Conservation (phyloP, 148 eudicot genomes). For the Simmondsia chinensis region DNA sequence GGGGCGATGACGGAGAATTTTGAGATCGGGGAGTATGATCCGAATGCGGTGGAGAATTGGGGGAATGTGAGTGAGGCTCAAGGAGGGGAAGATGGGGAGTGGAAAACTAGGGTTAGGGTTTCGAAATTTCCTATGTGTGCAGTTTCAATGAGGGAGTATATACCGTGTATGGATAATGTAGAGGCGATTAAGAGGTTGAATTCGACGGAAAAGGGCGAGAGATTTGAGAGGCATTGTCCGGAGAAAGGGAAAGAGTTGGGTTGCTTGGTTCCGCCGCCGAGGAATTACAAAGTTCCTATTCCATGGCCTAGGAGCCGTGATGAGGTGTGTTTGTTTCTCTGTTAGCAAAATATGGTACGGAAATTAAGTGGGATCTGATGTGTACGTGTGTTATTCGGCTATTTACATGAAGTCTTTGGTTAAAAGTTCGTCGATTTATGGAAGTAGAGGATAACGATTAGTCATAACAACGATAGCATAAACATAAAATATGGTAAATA, state of each 20-base stretch:
- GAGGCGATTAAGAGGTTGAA: constrained; percentile 51
- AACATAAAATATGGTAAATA: too few relatives aligned
- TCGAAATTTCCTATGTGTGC: constrained; percentile 51
- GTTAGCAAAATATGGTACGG: too few relatives aligned
- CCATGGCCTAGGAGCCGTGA: constrained; percentile 87
- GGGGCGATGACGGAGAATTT: constrained; percentile 77
- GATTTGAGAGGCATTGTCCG: constrained; percentile 92
- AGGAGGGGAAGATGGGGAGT: constrained; percentile 12
- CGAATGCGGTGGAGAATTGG: constrained; percentile 45
- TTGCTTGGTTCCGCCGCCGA: constrained; percentile 76
- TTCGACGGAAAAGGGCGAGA: constrained; percentile 77
- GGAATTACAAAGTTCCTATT: constrained; percentile 56
- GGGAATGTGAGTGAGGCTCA: constrained; percentile 28
- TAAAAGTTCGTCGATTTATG: too few relatives aligned
- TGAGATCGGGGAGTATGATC: constrained; percentile 69
- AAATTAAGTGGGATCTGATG: too few relatives aligned
- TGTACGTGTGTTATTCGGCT: too few relatives aligned
- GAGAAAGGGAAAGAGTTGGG: constrained; percentile 46
- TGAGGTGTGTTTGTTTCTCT: constrained; percentile 37
- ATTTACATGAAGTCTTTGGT: too few relatives aligned
- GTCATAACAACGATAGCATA: too few relatives aligned
- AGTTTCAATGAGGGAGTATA: constrained; percentile 57
- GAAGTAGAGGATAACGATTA: too few relatives aligned
- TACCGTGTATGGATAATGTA: constrained; percentile 89
- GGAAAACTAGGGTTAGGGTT: constrained; percentile 20